Base-by-base conservation (phyloP, 176 grass and related monocot species). In the Juncus effusus region DNA sequence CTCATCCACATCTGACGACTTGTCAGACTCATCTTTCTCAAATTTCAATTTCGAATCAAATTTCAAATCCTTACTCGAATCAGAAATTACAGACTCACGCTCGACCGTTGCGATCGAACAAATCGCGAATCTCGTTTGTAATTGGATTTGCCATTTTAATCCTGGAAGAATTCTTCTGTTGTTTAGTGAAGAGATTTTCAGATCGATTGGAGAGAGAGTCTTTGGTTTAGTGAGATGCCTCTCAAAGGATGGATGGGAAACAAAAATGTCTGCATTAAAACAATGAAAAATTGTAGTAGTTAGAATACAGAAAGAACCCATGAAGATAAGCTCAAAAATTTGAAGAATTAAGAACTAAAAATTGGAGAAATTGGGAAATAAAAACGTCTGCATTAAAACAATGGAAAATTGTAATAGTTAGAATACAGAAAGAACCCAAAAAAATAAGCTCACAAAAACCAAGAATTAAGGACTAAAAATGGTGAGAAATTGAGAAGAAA, bases 1-100 rank as follows among this genome's bases (percentile, higher is more conserved):
- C 39, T 84, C 85, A 65, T 84, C 80, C 35, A 92, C 16, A 55
- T 79, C 88, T 13, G 74, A 28, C 19, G 19, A 56, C 49, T 74
- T 51, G 54, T 83, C 72, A 47, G 54, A 70, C 13, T 3, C 66
- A 70, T 55, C 12, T n/a, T 2, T 55, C 16, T 38, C 10, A 35
- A 39, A 28, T 39, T 53, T 53, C 51, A 70, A 55, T n/a, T 56
- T 50, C 36, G 36, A 28, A 28, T 28, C 19, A 1, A 28, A 28
- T 28, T 28, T 28, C 19, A 28, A 56, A 50, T 56, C 50, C n/a
- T 10, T 15, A 55, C 36, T 47, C 14, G 66, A 70, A 56, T 4
- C 54, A 1, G 52, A 49, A 56, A n/a, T 7, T 41, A 55, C 10
- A 3, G 66, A 41, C 10, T 55, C 51, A 40, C 51, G 37, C 66